Base-by-base conservation (phyloP, 306 rosid genomes). In the Quercus aquifolioides region DNA sequence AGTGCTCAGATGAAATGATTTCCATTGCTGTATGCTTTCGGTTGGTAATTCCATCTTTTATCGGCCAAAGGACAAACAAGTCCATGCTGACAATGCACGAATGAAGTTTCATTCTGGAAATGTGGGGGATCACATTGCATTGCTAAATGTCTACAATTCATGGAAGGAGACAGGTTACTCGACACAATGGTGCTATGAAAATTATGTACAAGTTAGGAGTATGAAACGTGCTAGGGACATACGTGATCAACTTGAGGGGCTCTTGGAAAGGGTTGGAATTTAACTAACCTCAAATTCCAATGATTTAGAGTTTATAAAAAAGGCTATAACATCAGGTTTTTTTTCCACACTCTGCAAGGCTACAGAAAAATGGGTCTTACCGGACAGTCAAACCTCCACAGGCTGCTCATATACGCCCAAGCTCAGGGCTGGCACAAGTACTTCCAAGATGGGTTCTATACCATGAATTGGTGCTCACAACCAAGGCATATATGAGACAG, bases 131-230 rank as follows among this genome's bases (percentile, higher is more conserved):
- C 99, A 95, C 85, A 74, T 91, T 43, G 96, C 99, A 74, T 80
- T 91, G 89, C 83, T 94, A 31, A 92, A 92, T 97, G 98, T 95
- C 20, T 95, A 87, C 80, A 89, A 70, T 84, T 91, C 98, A 21
- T 95, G 99, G 99, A 95, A 88, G 83, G 99, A 95, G 87, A 92
- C 98, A 69, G 91, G 93, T 84, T 95, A 78, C 87, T 95, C 98
- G 56, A 89, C 98, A 6, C 99, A 95, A 43, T 95, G 99, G 99
- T 92, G 99, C 80, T 95, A 85, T 35, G 99, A 95, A 76, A 95
- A 91, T 78, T 92, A 91, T 74, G 90, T 95, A 75, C 99, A 95
- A 97, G 97, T 91, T 69, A 91, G 99, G 84, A 92, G 99, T 81
- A 95, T 95, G 98, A 95, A 92, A 83, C 97, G 90, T 72, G 99